A percentile compares a stretch with the other conserved stretches of the same genome.
phyloP scores from a whole-genome alignment of 345 rosid genomes.

The Eucalyptus melliodora region DNA sequence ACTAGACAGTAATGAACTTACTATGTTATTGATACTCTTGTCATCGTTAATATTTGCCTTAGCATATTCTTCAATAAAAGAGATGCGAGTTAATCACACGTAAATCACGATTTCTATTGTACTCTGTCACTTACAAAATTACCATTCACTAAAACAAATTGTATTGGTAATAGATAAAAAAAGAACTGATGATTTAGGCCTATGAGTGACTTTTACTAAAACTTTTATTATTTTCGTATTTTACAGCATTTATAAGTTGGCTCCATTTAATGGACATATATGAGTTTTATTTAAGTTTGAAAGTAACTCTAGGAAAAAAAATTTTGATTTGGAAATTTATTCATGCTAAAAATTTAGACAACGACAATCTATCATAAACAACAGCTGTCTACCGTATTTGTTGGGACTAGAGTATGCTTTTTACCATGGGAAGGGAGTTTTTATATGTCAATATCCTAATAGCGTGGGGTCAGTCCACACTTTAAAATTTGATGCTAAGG shows the following conservation, averaged over 20 bases:
- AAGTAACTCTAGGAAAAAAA: not conserved
- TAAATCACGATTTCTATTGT: not conserved
- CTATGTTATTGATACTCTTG: not conserved
- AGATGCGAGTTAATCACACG: not conserved
- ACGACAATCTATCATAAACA: not conserved
- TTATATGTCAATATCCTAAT: not conserved
- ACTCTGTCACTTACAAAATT: not conserved
- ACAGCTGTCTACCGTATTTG: not conserved
- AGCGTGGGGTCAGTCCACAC: not conserved
- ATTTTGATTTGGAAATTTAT: not conserved
- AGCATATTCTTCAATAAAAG: not conserved
- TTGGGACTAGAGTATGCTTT: not conserved
- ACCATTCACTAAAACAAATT: not conserved
- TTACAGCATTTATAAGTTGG: not conserved
- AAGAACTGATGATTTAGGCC: not conserved
- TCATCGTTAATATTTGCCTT: not conserved
- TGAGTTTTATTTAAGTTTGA: not conserved
- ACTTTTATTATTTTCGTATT: not conserved
- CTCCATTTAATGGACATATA: not conserved
- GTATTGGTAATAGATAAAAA: not conserved
- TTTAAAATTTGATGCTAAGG: not conserved
- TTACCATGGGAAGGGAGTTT: not conserved
- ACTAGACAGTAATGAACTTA: not conserved
- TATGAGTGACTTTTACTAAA: not conserved
- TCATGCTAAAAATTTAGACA: not conserved